Percentiles rank a stretch among this genome's conserved stretches.
Evolutionary conservation across 306 rosid genomes (phyloP).

Genomic region (Myrica gale): DNA sequence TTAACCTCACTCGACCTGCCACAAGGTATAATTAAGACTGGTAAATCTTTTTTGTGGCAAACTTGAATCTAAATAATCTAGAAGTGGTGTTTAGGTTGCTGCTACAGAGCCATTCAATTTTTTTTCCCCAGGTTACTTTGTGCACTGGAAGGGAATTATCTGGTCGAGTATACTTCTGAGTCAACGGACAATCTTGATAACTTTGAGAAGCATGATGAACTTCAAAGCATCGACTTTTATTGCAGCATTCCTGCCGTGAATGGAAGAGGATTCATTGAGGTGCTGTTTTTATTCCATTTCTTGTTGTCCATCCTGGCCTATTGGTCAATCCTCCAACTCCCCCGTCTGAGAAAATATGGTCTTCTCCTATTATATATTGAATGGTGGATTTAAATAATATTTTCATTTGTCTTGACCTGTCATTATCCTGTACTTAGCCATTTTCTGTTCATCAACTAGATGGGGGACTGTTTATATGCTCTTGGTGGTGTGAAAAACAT

Average conservation of each 20-base stretch:
- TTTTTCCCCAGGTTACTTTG: conserved; percentile 63
- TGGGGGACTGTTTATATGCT: not conserved
- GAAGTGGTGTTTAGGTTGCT: not conserved
- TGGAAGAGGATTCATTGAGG: conserved; percentile 96
- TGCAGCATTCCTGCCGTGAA: conserved; percentile 60
- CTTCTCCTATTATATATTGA: not conserved
- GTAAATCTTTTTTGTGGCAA: conserved; percentile 11
- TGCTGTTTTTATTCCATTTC: conserved; percentile 29
- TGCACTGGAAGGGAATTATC: conserved; percentile 80
- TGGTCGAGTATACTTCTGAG: conserved; percentile 51
- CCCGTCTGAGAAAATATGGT: not conserved
- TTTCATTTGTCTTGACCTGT: not conserved
- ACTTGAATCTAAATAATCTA: not conserved
- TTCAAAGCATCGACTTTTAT: conserved; percentile 60
- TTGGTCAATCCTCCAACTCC: not conserved
- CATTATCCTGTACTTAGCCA: not conserved
- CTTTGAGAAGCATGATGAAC: conserved; percentile 48
- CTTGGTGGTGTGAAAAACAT: not conserved
- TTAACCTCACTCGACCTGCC: conserved; percentile 56
- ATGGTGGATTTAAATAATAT: not conserved
- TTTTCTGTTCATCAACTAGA: not conserved
- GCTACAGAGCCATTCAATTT: not conserved
- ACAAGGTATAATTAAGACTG: conserved; percentile 48
- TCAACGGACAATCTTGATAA: conserved; percentile 38
- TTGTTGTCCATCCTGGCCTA: conserved; percentile 4